Conservation (phyloP, 2,329 filamentous ascomycete genomes). For the Alternaria ethzedia region DNA sequence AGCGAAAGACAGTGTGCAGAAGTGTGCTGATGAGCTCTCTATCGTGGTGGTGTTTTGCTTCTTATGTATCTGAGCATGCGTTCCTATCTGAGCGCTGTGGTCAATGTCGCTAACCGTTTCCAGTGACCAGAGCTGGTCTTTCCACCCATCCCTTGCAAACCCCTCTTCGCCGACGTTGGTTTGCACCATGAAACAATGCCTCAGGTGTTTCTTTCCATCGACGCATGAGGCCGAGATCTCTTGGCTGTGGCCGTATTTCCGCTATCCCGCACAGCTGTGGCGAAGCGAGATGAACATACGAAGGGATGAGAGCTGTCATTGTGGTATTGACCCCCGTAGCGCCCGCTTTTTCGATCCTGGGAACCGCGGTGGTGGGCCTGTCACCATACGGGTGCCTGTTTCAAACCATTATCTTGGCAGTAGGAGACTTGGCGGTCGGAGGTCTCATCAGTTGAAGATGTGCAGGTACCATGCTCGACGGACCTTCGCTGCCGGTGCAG, state of each 20-base stretch:
- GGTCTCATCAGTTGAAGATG: background rate
- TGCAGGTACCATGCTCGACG: background rate
- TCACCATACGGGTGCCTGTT: background rate
- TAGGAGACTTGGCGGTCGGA: slow-evolving; percentile 2
- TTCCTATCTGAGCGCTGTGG: background rate
- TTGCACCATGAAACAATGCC: background rate
- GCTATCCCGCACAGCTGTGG: background rate
- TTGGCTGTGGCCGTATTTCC: slow-evolving; percentile 1
- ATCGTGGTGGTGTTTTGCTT: background rate
- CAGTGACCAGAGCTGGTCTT: background rate
- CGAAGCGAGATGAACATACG: slow-evolving; percentile 9
- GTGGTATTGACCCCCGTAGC: slow-evolving; percentile 1
- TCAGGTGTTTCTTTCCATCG: background rate
- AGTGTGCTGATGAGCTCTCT: slow-evolving; percentile 3
- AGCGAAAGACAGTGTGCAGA: slow-evolving; percentile 3
- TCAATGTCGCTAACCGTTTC: background rate
- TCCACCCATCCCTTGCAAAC: background rate
- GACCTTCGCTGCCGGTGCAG: background rate
- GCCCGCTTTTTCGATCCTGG: background rate
- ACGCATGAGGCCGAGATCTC: background rate
- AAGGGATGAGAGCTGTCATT: background rate
- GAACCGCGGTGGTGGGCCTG: background rate
- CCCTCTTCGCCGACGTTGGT: background rate
- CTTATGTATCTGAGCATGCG: slow-evolving; percentile 5
- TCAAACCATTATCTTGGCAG: background rate